Percentiles rank a stretch among this genome's conserved stretches.
Evolutionary conservation across 2,329 filamentous ascomycete genomes (phyloP).

Genomic region (Neonectria coccinea): DNA sequence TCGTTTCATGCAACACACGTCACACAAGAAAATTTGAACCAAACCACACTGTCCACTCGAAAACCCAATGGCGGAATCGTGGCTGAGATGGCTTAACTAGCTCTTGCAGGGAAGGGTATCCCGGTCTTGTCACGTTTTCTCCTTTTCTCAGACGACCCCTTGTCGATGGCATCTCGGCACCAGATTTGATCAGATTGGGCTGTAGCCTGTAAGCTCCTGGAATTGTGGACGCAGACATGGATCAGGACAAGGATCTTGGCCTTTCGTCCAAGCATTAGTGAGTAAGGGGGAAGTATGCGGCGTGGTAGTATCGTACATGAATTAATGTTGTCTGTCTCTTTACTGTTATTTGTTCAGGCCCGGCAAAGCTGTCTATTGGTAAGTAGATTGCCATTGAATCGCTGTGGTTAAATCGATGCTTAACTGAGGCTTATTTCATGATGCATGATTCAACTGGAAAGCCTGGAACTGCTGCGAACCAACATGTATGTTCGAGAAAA

Average conservation of each 20-base stretch:
- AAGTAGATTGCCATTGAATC: neutral
- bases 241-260: slow-evolving; percentile 6
- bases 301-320: neutral
- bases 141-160: slow-evolving; percentile 14
- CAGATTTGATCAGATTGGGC: slow-evolving; percentile 28
- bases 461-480: neutral
- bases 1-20: slow-evolving; percentile 10
- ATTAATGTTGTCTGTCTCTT: neutral
- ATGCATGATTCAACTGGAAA: neutral
- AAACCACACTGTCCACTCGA: neutral
- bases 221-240: slow-evolving; percentile 8
- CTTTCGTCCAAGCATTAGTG: slow-evolving; percentile 4
- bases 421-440: neutral
- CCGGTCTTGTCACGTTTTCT: slow-evolving; percentile 5
- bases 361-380: neutral
- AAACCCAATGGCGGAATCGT: neutral
- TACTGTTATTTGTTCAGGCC: neutral
- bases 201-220: slow-evolving; percentile 3
- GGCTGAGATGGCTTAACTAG: neutral
- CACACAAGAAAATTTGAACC: slow-evolving; percentile 1
- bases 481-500: slow-evolving; percentile 9
- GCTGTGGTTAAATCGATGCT: neutral
- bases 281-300: neutral
- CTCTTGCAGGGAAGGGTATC: slow-evolving; percentile 1
- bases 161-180: slow-evolving; percentile 17